phyloP scores from a whole-genome alignment of 257 asterid species.

The Sherardia arvensis region DNA sequence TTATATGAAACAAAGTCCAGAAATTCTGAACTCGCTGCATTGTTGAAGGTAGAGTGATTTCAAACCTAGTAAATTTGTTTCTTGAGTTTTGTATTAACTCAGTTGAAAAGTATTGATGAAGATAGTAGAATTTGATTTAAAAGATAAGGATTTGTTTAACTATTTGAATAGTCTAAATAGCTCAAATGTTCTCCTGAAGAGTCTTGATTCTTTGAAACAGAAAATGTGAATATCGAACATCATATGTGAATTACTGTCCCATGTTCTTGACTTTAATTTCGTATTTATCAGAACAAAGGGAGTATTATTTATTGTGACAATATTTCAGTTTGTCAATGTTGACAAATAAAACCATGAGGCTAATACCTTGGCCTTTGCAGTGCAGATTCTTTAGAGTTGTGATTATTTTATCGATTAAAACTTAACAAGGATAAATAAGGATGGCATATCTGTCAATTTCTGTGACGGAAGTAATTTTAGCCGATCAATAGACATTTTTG shows the following conservation, averaged over 20 bases:
- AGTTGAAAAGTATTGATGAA: neutral
- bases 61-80: neutral
- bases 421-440: neutral
- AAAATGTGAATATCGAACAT: no score
- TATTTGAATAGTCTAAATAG: neutral
- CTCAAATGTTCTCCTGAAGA: neutral
- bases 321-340: neutral
- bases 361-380: neutral
- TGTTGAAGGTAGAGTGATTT: slow-evolving; percentile 46
- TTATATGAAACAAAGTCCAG: no score
- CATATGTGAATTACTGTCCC: neutral
- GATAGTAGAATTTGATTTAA: no score
- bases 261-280: neutral
- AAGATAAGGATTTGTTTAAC: no score
- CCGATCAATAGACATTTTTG: neutral
- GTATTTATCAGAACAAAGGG: neutral
- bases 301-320: neutral
- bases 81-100: no score
- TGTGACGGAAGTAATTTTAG: neutral
- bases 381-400: neutral
- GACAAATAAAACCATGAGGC: neutral
- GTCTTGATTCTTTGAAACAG: neutral
- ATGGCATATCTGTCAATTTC: neutral
- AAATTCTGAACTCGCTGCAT: slow-evolving; percentile 66
- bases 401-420: neutral